These are phyloP conservation scores for Penicillium psychrofluorescens DNA, from an alignment of 495 filamentous ascomycete species.

Conservation along the genomic window DNA sequence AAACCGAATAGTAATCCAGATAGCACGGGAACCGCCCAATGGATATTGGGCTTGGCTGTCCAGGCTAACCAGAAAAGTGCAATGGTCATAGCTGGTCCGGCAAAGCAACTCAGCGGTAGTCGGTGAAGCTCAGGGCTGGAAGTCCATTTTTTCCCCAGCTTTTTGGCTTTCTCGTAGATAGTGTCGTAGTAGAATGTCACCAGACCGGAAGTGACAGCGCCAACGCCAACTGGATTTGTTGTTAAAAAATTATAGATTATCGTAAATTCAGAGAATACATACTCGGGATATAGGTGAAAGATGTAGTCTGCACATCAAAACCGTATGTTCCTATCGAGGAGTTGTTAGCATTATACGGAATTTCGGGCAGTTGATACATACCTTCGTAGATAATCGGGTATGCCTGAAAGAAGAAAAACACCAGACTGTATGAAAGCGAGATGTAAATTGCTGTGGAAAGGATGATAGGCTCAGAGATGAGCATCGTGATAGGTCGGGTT, in stretches of 20 bases:
- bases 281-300: slow-evolving; percentile 38
- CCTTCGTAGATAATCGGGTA: slow-evolving; percentile 58
- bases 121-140: slow-evolving; percentile 53
- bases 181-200: slow-evolving; percentile 48
- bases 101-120: slow-evolving; percentile 59
- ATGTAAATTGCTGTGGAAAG: slow-evolving; percentile 62
- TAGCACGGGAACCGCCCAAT: slow-evolving; percentile 58
- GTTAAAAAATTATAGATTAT: too few species aligned
- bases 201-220: slow-evolving; percentile 27
- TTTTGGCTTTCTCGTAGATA: slow-evolving; percentile 37
- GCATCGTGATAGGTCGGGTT: slow-evolving; percentile 42
- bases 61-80: slow-evolving; percentile 70
- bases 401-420: slow-evolving; percentile 63
- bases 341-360: background rate
- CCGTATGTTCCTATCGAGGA: slow-evolving; percentile 18
- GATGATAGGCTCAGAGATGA: slow-evolving; percentile 54
- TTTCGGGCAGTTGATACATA: slow-evolving; percentile 1
- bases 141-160: slow-evolving; percentile 29
- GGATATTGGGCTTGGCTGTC: slow-evolving; percentile 47
- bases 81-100: slow-evolving; percentile 54
- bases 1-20: slow-evolving; percentile 62
- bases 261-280: background rate
- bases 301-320: slow-evolving; percentile 30
- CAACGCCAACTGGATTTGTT: slow-evolving; percentile 22
- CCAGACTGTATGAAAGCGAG: slow-evolving; percentile 63